Evolutionary conservation across 768 basidiomycete genomes (phyloP).

Genomic region (Leucocoprinus leucothites): DNA sequence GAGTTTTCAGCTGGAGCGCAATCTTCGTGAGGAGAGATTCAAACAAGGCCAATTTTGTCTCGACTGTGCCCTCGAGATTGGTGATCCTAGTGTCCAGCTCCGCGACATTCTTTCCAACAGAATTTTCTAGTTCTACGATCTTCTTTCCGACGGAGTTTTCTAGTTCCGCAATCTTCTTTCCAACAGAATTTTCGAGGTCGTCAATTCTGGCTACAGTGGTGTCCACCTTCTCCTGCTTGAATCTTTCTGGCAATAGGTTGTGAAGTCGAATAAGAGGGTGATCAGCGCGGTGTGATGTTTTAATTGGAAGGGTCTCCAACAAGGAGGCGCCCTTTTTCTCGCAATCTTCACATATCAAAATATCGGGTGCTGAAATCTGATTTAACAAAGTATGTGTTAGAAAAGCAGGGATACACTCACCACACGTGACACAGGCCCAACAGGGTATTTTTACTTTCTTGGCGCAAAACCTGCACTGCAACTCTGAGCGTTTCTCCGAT

Average conservation of each 20-base stretch:
- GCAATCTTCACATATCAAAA: background rate
- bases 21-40: constrained; percentile 7
- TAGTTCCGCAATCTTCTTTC: background rate
- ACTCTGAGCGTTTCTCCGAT: background rate
- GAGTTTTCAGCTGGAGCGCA: background rate
- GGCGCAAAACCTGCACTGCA: constrained; percentile 10
- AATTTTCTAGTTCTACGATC: too few species aligned
- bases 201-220: background rate
- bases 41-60: constrained; percentile 6
- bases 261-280: constrained; percentile 7
- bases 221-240: background rate
- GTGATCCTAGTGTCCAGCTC: background rate
- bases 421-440: constrained; percentile 12
- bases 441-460: too few species aligned
- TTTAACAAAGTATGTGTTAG: background rate
- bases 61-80: constrained; percentile 5
- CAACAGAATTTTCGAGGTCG: background rate
- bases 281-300: background rate
- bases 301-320: background rate
- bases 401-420: background rate
- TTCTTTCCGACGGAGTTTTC: too few species aligned
- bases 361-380: background rate
- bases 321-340: background rate
- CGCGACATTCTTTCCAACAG: too few species aligned
- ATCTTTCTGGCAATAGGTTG: background rate